These are phyloP conservation scores for Suillus spraguei DNA, from an alignment of 768 basidiomycete species.

Conservation along the genomic window DNA sequence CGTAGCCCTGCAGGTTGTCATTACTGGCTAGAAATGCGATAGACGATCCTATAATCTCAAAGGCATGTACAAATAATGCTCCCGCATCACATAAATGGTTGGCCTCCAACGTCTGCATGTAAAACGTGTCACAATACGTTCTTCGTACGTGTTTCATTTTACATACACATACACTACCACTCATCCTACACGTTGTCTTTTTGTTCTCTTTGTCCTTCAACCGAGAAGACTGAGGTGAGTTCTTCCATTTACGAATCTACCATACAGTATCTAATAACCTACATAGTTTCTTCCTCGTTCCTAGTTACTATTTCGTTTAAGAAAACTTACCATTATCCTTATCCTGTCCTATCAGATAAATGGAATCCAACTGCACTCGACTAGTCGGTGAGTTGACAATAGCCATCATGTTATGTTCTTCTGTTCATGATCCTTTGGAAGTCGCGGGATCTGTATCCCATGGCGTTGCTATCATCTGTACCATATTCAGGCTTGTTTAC, in stretches of 20 bases:
- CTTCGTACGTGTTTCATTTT: no score
- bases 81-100: neutral
- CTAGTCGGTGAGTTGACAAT: conserved; percentile 1
- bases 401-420: neutral
- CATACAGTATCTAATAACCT: no score
- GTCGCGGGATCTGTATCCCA: conserved; percentile 23
- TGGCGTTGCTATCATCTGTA: conserved; percentile 21
- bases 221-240: no score
- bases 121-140: neutral
- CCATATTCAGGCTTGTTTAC: conserved; percentile 27
- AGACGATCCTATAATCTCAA: neutral
- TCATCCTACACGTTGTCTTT: no score
- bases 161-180: no score
- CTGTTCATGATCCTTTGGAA: neutral
- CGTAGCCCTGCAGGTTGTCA: neutral
- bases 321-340: neutral
- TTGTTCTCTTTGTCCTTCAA: no score
- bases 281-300: no score
- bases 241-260: no score
- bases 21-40: neutral
- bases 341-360: neutral
- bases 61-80: neutral
- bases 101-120: no score
- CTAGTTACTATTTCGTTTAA: no score
- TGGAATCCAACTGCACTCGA: neutral